Conservation (phyloP, 1,139 yeast genomes). For the Blastobotrys ciferrii region DNA sequence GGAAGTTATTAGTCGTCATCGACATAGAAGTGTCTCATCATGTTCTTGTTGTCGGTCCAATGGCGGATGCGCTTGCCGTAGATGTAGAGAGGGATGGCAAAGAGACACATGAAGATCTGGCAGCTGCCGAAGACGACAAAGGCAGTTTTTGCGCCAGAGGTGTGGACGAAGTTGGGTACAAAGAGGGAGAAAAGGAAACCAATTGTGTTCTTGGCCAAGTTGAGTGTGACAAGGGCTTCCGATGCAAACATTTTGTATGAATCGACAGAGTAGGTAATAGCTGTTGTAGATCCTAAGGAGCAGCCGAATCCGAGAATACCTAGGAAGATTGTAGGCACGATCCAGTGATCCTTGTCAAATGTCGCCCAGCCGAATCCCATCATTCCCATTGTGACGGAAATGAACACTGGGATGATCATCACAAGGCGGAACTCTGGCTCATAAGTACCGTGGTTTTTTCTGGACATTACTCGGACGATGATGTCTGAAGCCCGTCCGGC, state of each 20-base stretch:
- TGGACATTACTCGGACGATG: slow-evolving; percentile 38
- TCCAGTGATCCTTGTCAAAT: slow-evolving; percentile 50
- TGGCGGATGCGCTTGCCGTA: slow-evolving; percentile 53
- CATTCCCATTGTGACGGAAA: slow-evolving; percentile 52
- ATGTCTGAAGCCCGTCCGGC: slow-evolving; percentile 55
- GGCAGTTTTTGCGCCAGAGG: slow-evolving; percentile 47
- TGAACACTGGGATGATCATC: slow-evolving; percentile 50
- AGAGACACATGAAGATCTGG: slow-evolving; percentile 49
- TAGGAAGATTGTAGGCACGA: slow-evolving; percentile 56
- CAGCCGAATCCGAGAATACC: slow-evolving; percentile 60
- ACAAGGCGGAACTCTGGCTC: slow-evolving; percentile 62
- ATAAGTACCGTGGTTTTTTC: slow-evolving; percentile 51
- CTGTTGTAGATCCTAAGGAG: slow-evolving; percentile 59
- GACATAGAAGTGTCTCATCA: slow-evolving; percentile 29
- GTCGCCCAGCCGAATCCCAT: slow-evolving; percentile 67
- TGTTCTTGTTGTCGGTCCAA: slow-evolving; percentile 42
- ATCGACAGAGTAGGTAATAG: slow-evolving; percentile 61
- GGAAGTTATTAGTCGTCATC: slow-evolving; percentile 19
- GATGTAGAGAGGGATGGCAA: slow-evolving; percentile 53
- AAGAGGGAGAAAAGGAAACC: slow-evolving; percentile 60
- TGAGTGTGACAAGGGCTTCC: slow-evolving; percentile 57
- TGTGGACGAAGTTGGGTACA: slow-evolving; percentile 47
- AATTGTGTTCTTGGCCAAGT: slow-evolving; percentile 52
- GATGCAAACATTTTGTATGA: slow-evolving; percentile 58
- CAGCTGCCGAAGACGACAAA: slow-evolving; percentile 55